Evolutionary conservation across 352 stramenopile genomes (phyloP), one percentile per base, ranked within the genome.

Genomic region (Phytophthora tubulina): DNA sequence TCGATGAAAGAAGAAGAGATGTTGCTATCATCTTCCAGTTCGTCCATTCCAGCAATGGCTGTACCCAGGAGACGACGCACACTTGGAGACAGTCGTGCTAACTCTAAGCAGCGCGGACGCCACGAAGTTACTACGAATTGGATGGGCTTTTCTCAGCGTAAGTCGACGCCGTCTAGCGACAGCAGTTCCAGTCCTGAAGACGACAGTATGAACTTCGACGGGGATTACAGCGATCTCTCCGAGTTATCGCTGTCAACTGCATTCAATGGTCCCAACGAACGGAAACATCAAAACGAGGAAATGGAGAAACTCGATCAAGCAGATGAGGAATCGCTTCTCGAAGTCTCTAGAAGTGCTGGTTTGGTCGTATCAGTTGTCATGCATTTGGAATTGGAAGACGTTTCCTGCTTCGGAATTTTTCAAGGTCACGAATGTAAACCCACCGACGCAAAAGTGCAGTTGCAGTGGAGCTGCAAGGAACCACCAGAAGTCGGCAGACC

Each of bases 401-500:
- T 87, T 4, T 67, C 73, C 6, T 82, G 73, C 33, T 70, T 90
- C n/a, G 79, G 63, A 2, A 65, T 91, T 45, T 58, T 27, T 58
- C 33, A 46, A 17, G 44, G 9, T 6, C 15, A 46, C 6, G 33
- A 56, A 49, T 10, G 15, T 2, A 58, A 21, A 33, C 13, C 9
- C 17, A 42, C 2, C 36, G 41, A 67, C 10, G 21, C 52, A 1
- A 78, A 73, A 27, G 21, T 72, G 17, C 35, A 67, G 61, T 73
- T 86, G 21, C 55, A 74, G 44, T 89, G 81, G 73, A 75, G 76
- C 11, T 90, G 82, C 53, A 83, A 78, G 69, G 84, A 90, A 51
- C 60, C 73, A 27, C 58, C 39, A 30, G 79, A 88, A 60, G 60
- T 88, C 6, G 78, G 78, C 0, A 64, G 68, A 17, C 63, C 84